Evolutionary conservation across 805 yeast species (phyloP).

Genomic region (Tanozyma kutaoensis): DNA sequence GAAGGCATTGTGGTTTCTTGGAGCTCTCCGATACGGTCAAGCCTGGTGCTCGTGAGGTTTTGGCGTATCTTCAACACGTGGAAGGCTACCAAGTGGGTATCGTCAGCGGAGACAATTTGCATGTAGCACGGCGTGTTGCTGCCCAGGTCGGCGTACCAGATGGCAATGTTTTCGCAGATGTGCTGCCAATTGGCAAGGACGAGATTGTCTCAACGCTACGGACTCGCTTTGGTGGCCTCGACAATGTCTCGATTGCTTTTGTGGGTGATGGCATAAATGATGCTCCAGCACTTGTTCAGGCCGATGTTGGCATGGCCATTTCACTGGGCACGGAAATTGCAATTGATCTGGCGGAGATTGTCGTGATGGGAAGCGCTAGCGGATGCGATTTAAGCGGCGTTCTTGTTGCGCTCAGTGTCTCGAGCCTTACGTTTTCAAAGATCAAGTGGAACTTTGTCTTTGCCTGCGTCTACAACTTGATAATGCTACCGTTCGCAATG

Average conservation of each 20-base stretch:
- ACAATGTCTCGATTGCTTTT: conserved; percentile 49
- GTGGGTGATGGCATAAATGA: too few relatives aligned
- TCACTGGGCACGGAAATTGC: conserved; percentile 94
- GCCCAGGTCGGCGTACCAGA: conserved; percentile 50
- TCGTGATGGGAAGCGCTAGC: conserved; percentile 35
- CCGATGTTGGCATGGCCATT: conserved; percentile 33
- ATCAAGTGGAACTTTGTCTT: conserved; percentile 76
- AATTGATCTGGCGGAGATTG: conserved; percentile 91
- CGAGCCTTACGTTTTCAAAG: conserved; percentile 54
- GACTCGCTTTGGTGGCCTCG: conserved; percentile 19
- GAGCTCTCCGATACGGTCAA: conserved; percentile 59
- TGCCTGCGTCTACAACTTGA: conserved; percentile 72
- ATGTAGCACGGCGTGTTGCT: conserved; percentile 33
- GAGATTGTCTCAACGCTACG: conserved; percentile 49
- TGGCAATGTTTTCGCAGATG: conserved; percentile 57
- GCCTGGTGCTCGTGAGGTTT: conserved; percentile 46
- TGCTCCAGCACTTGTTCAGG: too few relatives aligned
- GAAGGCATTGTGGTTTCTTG: conserved; percentile 46
- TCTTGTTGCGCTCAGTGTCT: conserved; percentile 50
- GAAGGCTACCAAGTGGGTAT: conserved; percentile 45
- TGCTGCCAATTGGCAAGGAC: conserved; percentile 69
- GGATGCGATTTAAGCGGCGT: conserved; percentile 33
- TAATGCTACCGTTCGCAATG: conserved; percentile 91
- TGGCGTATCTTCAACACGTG: conserved; percentile 34
- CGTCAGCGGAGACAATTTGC: conserved; percentile 76